Percentiles rank a stretch among this genome's conserved stretches.
phyloP scores from a whole-genome alignment of 2,329 filamentous ascomycete species.

The Onygenales sp. region DNA sequence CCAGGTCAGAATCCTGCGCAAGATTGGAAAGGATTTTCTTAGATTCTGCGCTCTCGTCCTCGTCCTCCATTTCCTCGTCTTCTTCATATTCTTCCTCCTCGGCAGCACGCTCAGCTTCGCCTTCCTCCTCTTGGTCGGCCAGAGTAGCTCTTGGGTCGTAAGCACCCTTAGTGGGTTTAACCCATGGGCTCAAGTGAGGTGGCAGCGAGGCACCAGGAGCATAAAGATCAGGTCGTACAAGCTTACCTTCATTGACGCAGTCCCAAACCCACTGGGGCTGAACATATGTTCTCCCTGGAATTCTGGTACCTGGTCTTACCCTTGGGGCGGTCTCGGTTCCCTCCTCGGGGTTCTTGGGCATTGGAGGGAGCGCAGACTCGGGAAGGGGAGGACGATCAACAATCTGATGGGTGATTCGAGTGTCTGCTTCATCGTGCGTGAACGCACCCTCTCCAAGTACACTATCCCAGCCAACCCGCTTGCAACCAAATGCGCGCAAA shows the following conservation, averaged over 20 bases:
- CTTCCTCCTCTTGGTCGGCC: slow-evolving; percentile 79
- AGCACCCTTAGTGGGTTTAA: slow-evolving; percentile 72
- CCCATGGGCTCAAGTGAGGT: slow-evolving; percentile 92
- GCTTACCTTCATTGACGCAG: slow-evolving; percentile 80
- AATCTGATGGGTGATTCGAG: slow-evolving; percentile 89
- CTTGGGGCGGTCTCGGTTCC: slow-evolving; percentile 39
- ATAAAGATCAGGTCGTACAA: slow-evolving; percentile 80
- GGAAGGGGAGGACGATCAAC: slow-evolving; percentile 76
- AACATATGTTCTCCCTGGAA: slow-evolving; percentile 86
- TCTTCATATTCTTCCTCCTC: slow-evolving; percentile 47
- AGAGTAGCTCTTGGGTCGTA: slow-evolving; percentile 86
- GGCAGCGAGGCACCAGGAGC: slow-evolving; percentile 82
- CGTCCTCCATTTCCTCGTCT: slow-evolving; percentile 31
- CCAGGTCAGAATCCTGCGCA: slow-evolving; percentile 15
- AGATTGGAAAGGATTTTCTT: slow-evolving; percentile 31
- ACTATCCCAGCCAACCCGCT: slow-evolving; percentile 87
- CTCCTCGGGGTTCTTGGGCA: slow-evolving; percentile 35
- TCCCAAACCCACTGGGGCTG: slow-evolving; percentile 99
- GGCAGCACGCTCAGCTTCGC: slow-evolving; percentile 65
- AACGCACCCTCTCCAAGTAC: slow-evolving; percentile 87
- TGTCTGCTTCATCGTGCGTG: slow-evolving; percentile 78
- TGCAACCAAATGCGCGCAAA: slow-evolving; percentile 88
- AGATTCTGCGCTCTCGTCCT: slow-evolving; percentile 25
- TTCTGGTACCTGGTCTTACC: slow-evolving; percentile 55
- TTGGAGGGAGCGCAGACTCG: slow-evolving; percentile 41